Conservation (phyloP, 805 yeast genomes). For the Kregervanrija delftensis region DNA sequence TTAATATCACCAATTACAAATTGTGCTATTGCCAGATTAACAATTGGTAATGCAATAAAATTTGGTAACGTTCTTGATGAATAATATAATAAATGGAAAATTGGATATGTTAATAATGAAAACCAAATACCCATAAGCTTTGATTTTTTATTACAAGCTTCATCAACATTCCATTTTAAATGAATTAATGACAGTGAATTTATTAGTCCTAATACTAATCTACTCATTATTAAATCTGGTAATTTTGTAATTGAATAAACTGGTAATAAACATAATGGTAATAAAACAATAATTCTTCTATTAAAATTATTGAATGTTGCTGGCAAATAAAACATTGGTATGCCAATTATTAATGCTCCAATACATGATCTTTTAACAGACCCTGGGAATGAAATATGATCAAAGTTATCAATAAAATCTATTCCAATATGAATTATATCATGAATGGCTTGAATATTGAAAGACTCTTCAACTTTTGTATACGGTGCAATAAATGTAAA, state of each 20-base stretch:
- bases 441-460: slow-evolving; percentile 83
- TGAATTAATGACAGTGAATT: slow-evolving; percentile 49
- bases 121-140: slow-evolving; percentile 46
- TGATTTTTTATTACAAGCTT: slow-evolving; percentile 18
- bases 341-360: slow-evolving; percentile 55
- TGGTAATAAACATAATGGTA: no score
- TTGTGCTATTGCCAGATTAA: slow-evolving; percentile 46
- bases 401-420: slow-evolving; percentile 42
- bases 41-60: slow-evolving; percentile 71
- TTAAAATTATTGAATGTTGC: slow-evolving; percentile 3
- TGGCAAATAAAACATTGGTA: slow-evolving; percentile 25
- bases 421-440: slow-evolving; percentile 67
- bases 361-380: slow-evolving; percentile 82
- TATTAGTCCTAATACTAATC: slow-evolving; percentile 56
- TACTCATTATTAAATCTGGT: slow-evolving; percentile 48
- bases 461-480: slow-evolving; percentile 93
- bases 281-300: no score
- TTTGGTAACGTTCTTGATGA: slow-evolving; percentile 87
- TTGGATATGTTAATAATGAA: slow-evolving; percentile 49
- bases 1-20: slow-evolving; percentile 43
- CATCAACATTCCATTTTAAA: slow-evolving; percentile 36
- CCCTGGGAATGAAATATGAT: slow-evolving; percentile 79
- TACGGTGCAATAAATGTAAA: slow-evolving; percentile 60
- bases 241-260: neutral
- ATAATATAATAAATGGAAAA: slow-evolving; percentile 77